Evolutionary conservation across 2,329 filamentous ascomycete species (phyloP).

Genomic region (Rhynchosporium agropyri): DNA sequence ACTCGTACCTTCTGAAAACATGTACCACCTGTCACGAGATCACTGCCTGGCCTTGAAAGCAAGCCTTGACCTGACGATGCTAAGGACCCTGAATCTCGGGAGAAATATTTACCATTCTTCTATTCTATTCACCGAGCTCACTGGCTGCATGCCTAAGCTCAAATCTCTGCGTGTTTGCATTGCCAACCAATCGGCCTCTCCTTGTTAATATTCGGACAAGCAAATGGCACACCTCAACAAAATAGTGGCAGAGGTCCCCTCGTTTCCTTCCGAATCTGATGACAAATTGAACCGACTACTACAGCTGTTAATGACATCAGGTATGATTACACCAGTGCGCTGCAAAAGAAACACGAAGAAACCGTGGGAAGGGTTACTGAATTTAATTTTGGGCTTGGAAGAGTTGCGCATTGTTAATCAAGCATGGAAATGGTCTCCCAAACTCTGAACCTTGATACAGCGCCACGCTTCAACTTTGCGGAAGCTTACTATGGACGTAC

Average conservation of each 20-base stretch:
- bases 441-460: not conserved
- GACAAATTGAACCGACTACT: too few species aligned
- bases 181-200: not conserved
- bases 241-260: too few species aligned
- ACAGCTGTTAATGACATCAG: too few species aligned
- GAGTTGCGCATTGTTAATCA: not conserved
- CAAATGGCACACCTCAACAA: too few species aligned
- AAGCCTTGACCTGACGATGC: not conserved
- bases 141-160: not conserved
- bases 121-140: not conserved
- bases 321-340: not conserved
- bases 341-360: not conserved
- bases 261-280: too few species aligned
- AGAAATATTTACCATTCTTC: not conserved
- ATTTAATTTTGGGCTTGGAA: not conserved
- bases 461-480: not conserved
- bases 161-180: not conserved
- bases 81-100: not conserved
- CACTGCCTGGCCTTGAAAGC: not conserved
- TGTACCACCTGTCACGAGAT: not conserved
- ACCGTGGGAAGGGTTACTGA: not conserved
- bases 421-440: not conserved
- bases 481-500: not conserved
- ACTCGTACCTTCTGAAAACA: too few species aligned
- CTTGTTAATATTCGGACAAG: too few species aligned